Evolutionary conservation across 2,329 filamentous ascomycete genomes (phyloP), one percentile per base, ranked within the genome.

Genomic region (Epichloe aotearoae): DNA sequence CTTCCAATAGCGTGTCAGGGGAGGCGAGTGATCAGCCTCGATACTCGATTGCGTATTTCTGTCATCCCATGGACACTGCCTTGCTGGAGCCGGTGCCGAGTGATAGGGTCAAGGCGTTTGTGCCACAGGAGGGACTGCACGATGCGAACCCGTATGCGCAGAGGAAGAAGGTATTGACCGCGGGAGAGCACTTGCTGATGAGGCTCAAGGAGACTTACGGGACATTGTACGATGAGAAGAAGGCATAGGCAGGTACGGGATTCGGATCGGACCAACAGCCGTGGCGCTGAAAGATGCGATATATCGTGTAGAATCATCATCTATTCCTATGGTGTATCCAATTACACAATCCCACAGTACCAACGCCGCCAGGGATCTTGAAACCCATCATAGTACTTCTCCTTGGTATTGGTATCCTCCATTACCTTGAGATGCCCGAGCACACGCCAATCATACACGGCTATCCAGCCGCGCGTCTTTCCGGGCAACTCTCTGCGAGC

Each of bases 41-140:
- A 46, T 85, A 84, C 60, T 82, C 78, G 10, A 81, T 86, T 55
- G 82, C 77, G 6, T 85, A 78, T 65, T 86, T 86, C 66, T 83
- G 80, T 55, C 82, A 85, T 59, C 82, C 82, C 1, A 73, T 75
- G 4, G 70, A 76, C 7, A 64, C 68, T 1, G 74, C 73, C 8
- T 63, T 71, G 41, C 65, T 86, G 47, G 73, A 72, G 46, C 66
- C 77, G 1, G 79, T 85, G 44, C 82, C 82, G 8, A 84, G 81
- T 61, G 70, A 76, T 54, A 66, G 73, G 45, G 79, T 84, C 3
- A 66, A 61, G 57, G 64, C 60, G 49, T 72, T 69, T 49, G 63
- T 63, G 36, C 68, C 64, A 40, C 58, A 61, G 0, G 62, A 59
- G 19, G 62, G 58, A 23, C 55, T 58, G 10, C 53, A 58, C 0